These are phyloP conservation scores for Xylariaceae sp. DNA, from an alignment of 2,329 filamentous ascomycete genomes.

Conservation along the genomic window DNA sequence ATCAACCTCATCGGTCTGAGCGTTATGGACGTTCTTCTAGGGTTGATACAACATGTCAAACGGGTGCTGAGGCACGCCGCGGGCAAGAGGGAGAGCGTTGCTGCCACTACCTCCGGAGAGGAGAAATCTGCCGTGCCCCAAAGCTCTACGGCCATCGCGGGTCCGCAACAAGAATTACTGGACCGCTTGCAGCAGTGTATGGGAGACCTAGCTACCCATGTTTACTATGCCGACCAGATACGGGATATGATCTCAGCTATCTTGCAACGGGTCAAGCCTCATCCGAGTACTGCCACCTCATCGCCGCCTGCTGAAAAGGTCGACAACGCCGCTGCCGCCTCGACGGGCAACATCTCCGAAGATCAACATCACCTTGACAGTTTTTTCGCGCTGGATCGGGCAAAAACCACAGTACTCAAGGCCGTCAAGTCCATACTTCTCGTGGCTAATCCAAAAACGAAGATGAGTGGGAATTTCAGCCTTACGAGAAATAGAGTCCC, in stretches of 20 bases:
- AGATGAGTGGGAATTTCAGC: conserved; percentile 49
- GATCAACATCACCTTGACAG: conserved; percentile 40
- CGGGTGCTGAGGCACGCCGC: conserved; percentile 61
- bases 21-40: conserved; percentile 87
- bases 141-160: conserved; percentile 31
- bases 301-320: conserved; percentile 41
- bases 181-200: conserved; percentile 71
- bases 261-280: conserved; percentile 67
- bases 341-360: conserved; percentile 33
- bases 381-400: conserved; percentile 45
- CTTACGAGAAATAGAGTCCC: conserved; percentile 69
- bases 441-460: conserved; percentile 66
- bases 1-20: conserved; percentile 93
- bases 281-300: conserved; percentile 34
- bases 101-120: conserved; percentile 16
- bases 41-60: conserved; percentile 76
- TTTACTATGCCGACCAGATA: conserved; percentile 96
- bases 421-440: conserved; percentile 76
- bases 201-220: conserved; percentile 83
- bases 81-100: conserved; percentile 19
- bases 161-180: conserved; percentile 59
- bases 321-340: conserved; percentile 26
- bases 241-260: conserved; percentile 87
- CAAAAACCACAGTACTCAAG: conserved; percentile 60
- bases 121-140: conserved; percentile 20